Evolutionary conservation across 1,284 basidiomycete genomes (phyloP), one percentile per base, ranked within the genome.

Genomic region (Earliella scabrosa): DNA sequence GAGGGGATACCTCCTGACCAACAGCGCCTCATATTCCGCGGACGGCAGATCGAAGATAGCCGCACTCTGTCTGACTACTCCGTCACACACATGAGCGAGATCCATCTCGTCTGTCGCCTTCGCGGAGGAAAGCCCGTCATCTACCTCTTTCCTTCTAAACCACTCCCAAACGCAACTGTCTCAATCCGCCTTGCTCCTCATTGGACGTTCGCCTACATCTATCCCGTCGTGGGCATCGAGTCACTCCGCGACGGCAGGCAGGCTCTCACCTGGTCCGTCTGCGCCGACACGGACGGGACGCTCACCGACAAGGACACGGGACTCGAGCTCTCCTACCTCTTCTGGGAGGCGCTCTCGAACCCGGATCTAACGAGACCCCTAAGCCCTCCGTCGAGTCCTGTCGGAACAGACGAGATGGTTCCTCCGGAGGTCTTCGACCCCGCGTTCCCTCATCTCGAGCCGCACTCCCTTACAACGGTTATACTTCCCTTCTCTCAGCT

Each of bases 231-330:
- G n/a, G 9, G 4, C 45, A 11, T 18, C 6, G 35, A 46, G 10
- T 1, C 24, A 16, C 35, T 40, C 24, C 3, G 9, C 2, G 26
- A 40, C 14, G 39, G 36, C n/a, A 34, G 27, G 26, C 56, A 68
- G 34, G 29, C 49, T 10, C 52, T 69, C 23, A 43, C 44, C 20
- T 74, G 71, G 73, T 51, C 55, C 1, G 66, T 75, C 26, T 50
- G 56, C 5, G 70, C 70, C 0, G 29, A 62, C 11, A 34, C 59
- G 5, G 63, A 69, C 41, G 68, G 50, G 38, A 35, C 50, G 18
- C 50, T 51, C 39, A 23, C 36, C 4, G 50, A 51, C 21, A 34
- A 29, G 71, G n/a, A 56, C 45, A 8, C 58, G 72, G 60, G 59
- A 1, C 39, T 53, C 1, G 67, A 71, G 48, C 63, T 70, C 20